Evolutionary conservation across 2,329 filamentous ascomycete species (phyloP).

Genomic region (Botrytis porri): DNA sequence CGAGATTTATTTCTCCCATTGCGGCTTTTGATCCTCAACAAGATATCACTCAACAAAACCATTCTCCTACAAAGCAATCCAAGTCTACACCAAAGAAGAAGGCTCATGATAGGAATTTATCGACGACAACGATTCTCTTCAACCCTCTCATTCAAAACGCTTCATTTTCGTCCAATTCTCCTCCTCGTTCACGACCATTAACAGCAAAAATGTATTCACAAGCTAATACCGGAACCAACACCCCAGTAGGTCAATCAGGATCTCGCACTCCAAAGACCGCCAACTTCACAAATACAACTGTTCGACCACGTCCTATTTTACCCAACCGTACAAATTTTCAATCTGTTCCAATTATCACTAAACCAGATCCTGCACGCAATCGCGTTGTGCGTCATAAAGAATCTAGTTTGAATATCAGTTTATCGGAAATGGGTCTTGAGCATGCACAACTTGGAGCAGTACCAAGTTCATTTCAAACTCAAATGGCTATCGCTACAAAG

Average conservation of each 20-base stretch:
- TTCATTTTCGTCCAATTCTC: conserved; percentile 45
- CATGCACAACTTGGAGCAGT: conserved; percentile 62
- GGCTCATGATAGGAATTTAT: conserved; percentile 68
- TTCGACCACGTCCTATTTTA: conserved; percentile 55
- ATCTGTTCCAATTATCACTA: conserved; percentile 51
- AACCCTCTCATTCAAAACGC: conserved; percentile 56
- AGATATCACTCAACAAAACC: neutral
- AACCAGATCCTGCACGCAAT: conserved; percentile 23
- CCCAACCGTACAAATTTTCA: conserved; percentile 52
- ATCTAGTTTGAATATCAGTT: conserved; percentile 65
- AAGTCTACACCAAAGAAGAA: conserved; percentile 20
- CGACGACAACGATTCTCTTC: conserved; percentile 80
- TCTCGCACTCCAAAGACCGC: conserved; percentile 33
- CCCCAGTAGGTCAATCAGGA: conserved; percentile 26
- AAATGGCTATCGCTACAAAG: conserved; percentile 71
- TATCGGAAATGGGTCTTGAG: conserved; percentile 69
- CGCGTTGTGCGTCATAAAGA: conserved; percentile 38
- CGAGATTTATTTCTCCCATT: conserved; percentile 39
- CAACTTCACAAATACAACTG: conserved; percentile 42
- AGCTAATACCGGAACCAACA: conserved; percentile 31
- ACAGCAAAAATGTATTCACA: conserved; percentile 37
- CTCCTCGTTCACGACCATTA: conserved; percentile 39
- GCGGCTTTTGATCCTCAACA: neutral
- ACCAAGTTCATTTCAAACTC: conserved; percentile 75
- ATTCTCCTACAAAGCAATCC: conserved; percentile 1